These are phyloP conservation scores for Diaporthe capsici DNA, from an alignment of 2,329 filamentous ascomycete genomes.

Conservation along the genomic window DNA sequence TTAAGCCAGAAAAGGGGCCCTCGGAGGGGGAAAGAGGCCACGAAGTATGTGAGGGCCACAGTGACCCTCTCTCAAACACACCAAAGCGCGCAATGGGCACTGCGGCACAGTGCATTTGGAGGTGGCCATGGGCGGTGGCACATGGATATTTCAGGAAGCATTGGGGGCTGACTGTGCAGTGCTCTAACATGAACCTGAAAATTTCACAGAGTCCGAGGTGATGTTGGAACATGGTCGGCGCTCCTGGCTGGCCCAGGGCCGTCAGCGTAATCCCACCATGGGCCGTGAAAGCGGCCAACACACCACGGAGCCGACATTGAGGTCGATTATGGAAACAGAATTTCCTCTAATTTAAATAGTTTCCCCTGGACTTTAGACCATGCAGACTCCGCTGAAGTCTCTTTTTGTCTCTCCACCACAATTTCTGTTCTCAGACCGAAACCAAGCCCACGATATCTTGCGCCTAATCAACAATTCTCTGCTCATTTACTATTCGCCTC, in stretches of 20 bases:
- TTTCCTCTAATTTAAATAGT: neutral
- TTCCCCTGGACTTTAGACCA: neutral
- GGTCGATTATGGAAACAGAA: neutral
- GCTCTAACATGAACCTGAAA: neutral
- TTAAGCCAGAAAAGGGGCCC: no score
- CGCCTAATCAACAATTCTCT: neutral
- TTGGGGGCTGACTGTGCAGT: neutral
- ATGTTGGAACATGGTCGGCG: neutral
- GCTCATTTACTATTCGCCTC: neutral
- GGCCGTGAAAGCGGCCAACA: neutral
- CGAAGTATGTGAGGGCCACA: no score
- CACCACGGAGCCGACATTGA: neutral
- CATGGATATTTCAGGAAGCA: constrained; percentile 15
- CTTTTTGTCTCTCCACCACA: neutral
- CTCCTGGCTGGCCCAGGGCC: constrained; percentile 8
- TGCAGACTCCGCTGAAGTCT: neutral
- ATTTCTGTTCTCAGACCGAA: neutral
- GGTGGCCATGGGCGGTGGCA: neutral
- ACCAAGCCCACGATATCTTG: neutral
- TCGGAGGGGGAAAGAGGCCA: no score
- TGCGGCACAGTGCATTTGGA: neutral
- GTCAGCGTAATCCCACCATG: neutral
- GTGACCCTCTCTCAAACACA: no score
- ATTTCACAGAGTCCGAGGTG: neutral
- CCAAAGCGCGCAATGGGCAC: no score